Evolutionary conservation across 371 early-diverging fungal genomes (phyloP).

Genomic region (Apophysomyces trapeziformis): DNA sequence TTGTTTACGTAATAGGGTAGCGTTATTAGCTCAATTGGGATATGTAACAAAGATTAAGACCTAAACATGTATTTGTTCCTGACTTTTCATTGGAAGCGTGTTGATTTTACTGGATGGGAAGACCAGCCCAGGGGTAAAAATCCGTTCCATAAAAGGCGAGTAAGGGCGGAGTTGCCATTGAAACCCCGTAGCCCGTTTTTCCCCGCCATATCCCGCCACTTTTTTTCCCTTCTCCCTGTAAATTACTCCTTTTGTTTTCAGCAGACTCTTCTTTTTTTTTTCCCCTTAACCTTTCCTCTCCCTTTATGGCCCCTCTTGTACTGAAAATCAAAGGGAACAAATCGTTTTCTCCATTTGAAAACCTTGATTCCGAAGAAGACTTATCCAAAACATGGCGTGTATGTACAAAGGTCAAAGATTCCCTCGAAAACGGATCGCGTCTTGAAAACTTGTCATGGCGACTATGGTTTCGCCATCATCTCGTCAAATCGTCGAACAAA

Average conservation of each 20-base stretch:
- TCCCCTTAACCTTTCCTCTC: slow-evolving; percentile 5
- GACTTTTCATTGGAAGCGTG: neutral
- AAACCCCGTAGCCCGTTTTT: slow-evolving; percentile 1
- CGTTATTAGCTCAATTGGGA: too few relatives aligned
- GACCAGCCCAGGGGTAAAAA: too few relatives aligned
- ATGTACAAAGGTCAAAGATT: slow-evolving; percentile 80
- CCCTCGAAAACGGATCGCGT: slow-evolving; percentile 75
- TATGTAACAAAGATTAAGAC: too few relatives aligned
- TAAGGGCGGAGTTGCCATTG: neutral
- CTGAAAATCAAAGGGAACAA: slow-evolving; percentile 68
- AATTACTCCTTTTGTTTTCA: slow-evolving; percentile 32
- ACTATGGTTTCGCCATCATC: slow-evolving; percentile 61
- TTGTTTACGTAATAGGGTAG: too few relatives aligned
- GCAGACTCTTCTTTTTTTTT: slow-evolving; percentile 26
- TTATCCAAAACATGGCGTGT: slow-evolving; percentile 73
- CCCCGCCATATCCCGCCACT: slow-evolving; percentile 3
- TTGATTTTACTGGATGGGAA: too few relatives aligned
- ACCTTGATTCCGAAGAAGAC: slow-evolving; percentile 66
- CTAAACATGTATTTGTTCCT: too few relatives aligned
- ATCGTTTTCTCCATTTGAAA: slow-evolving; percentile 61
- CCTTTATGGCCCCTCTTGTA: slow-evolving; percentile 62
- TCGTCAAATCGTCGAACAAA: slow-evolving; percentile 19
- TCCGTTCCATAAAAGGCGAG: too few relatives aligned
- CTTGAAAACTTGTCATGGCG: slow-evolving; percentile 85
- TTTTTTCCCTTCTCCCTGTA: slow-evolving; percentile 9